phyloP scores from a whole-genome alignment of 140 eudicot species.

The Bidens hawaiensis region DNA sequence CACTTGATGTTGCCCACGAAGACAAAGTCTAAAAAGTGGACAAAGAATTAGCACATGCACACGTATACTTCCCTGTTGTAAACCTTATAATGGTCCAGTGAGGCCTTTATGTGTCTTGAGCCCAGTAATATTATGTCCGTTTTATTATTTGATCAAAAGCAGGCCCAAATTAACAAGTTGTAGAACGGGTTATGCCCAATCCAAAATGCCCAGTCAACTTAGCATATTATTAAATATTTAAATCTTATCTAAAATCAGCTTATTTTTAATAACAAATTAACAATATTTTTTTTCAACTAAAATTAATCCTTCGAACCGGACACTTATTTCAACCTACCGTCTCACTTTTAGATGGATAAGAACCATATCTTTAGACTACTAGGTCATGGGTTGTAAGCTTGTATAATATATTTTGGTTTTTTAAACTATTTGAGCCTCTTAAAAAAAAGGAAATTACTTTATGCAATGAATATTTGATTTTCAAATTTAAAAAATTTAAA shows the following conservation, averaged over 20 bases:
- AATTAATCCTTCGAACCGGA: too few species aligned
- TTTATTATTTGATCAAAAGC: not conserved
- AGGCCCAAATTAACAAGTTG: not conserved
- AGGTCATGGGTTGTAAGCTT: too few species aligned
- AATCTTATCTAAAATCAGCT: too few species aligned
- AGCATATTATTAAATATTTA: not conserved
- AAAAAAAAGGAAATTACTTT: not conserved
- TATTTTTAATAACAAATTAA: too few species aligned
- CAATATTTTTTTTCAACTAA: too few species aligned
- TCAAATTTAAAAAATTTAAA: not conserved
- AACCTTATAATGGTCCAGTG: not conserved
- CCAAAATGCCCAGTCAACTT: not conserved
- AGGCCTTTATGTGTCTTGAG: too few species aligned
- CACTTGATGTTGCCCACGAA: constrained; percentile 71
- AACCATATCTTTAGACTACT: too few species aligned
- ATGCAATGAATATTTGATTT: not conserved
- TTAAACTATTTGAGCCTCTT: not conserved
- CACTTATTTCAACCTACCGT: too few species aligned
- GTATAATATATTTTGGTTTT: not conserved
- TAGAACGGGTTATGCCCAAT: not conserved
- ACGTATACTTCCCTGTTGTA: not conserved
- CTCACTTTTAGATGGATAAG: too few species aligned
- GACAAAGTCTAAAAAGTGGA: constrained; percentile 27
- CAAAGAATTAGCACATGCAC: constrained; percentile 8
- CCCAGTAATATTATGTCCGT: not conserved